Evolutionary conservation across 345 rosid species (phyloP).

Genomic region (Pistacia vera): DNA sequence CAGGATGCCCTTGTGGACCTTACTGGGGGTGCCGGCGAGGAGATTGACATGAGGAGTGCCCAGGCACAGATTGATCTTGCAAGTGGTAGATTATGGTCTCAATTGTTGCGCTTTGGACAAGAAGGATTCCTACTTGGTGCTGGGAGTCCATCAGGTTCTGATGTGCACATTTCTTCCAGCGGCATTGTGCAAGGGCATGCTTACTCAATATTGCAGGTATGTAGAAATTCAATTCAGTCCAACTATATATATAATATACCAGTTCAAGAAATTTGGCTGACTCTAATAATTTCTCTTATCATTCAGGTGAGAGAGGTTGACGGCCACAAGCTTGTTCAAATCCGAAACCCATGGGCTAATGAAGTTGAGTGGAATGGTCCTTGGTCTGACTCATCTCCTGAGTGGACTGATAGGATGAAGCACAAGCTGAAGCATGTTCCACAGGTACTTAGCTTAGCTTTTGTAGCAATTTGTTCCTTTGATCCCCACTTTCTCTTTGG

Average conservation of each 20-base stretch:
- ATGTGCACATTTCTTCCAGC: no score
- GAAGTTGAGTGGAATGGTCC: conserved; percentile 24
- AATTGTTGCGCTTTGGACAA: no score
- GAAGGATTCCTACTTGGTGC: no score
- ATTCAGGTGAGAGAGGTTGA: conserved; percentile 96
- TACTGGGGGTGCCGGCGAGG: conserved; percentile 88
- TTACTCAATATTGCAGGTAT: no score
- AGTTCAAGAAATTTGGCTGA: no score
- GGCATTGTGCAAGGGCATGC: no score
- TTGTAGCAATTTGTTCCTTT: not conserved
- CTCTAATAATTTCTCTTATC: not conserved
- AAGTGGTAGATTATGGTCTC: conserved; percentile 60
- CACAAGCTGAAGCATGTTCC: conserved; percentile 94
- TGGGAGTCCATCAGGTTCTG: no score
- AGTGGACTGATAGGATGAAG: conserved; percentile 97
- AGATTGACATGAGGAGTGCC: conserved; percentile 98
- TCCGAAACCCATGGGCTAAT: conserved; percentile 41
- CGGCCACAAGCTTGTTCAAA: conserved; percentile 97
- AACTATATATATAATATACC: no score
- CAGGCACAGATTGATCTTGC: conserved; percentile 99
- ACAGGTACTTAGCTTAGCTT: conserved; percentile 63
- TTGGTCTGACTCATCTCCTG: conserved; percentile 95
- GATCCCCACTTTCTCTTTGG: not conserved
- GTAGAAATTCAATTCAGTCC: no score
- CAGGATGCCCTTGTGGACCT: no score